Evolutionary conservation across 2,329 filamentous ascomycete species (phyloP).

Genomic region (Didymella sp.): DNA sequence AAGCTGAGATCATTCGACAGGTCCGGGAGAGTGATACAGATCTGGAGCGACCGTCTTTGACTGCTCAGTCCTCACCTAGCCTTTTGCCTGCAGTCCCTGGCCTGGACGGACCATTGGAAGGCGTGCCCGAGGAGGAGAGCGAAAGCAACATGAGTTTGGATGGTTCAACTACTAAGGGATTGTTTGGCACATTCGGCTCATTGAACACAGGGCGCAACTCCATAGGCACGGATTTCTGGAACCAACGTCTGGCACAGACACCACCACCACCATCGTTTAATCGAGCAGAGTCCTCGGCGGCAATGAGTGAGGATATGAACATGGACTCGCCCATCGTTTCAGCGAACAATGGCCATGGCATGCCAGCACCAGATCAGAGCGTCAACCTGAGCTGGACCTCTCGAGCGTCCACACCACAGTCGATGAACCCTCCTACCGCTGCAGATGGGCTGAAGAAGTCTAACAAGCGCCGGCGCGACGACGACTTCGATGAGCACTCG

Average conservation of each 20-base stretch:
- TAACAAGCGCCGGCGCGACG: conserved; percentile 81
- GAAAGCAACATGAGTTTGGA: conserved; percentile 65
- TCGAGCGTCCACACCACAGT: conserved; percentile 48
- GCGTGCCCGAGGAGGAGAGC: conserved; percentile 68
- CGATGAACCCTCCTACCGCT: conserved; percentile 47
- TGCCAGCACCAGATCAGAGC: conserved; percentile 30
- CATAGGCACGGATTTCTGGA: conserved; percentile 78
- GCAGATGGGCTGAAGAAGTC: conserved; percentile 53
- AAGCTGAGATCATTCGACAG: conserved; percentile 94
- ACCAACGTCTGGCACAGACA: conserved; percentile 65
- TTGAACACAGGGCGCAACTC: conserved; percentile 81
- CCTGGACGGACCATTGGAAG: conserved; percentile 66
- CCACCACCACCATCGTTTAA: conserved; percentile 66
- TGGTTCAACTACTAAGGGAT: conserved; percentile 48
- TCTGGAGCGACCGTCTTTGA: conserved; percentile 59
- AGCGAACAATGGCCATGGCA: conserved; percentile 28
- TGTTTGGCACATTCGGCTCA: conserved; percentile 73
- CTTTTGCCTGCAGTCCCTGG: conserved; percentile 65
- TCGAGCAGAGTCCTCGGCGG: conserved; percentile 59
- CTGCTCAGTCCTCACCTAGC: conserved; percentile 72
- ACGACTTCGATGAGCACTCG: conserved; percentile 85
- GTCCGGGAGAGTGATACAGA: conserved; percentile 87
- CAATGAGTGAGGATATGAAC: conserved; percentile 70
- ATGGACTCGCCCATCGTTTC: conserved; percentile 70
- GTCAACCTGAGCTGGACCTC: conserved; percentile 37